Percentiles rank a stretch among this genome's conserved stretches.
phyloP scores from a whole-genome alignment of 805 yeast species.

The Torulaspora gathmanii region DNA sequence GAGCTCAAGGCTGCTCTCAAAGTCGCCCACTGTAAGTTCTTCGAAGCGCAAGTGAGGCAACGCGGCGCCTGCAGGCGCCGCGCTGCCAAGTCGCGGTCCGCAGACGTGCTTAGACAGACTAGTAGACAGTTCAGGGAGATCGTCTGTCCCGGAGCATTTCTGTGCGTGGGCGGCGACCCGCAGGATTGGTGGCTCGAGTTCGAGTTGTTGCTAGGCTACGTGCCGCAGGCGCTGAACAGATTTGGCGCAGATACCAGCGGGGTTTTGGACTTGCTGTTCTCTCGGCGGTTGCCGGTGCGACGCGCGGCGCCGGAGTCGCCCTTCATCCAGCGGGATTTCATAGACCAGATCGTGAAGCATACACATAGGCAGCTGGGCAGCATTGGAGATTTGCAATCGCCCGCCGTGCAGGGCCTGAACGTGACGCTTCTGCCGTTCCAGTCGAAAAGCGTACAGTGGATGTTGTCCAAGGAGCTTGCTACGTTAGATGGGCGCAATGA shows the following conservation, averaged over 20 bases:
- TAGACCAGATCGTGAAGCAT: slow-evolving; percentile 22
- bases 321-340: slow-evolving; percentile 28
- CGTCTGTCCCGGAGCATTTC: slow-evolving; percentile 4
- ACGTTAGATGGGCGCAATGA: neutral
- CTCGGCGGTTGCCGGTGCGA: slow-evolving; percentile 1
- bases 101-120: slow-evolving; percentile 6
- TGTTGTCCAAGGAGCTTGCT: slow-evolving; percentile 26
- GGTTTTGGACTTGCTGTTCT: slow-evolving; percentile 23
- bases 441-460: slow-evolving; percentile 32
- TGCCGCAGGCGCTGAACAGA: slow-evolving; percentile 21
- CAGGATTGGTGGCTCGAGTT: slow-evolving; percentile 12
- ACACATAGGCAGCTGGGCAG: slow-evolving; percentile 15
- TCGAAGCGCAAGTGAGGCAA: slow-evolving; percentile 6
- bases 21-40: slow-evolving; percentile 9
- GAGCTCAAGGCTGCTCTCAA: slow-evolving; percentile 4
- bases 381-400: neutral
- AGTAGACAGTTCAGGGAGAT: slow-evolving; percentile 11
- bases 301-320: slow-evolving; percentile 6
- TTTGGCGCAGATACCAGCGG: slow-evolving; percentile 24
- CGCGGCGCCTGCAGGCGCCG: neutral
- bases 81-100: neutral
- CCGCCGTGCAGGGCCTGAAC: slow-evolving; percentile 10
- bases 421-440: slow-evolving; percentile 32
- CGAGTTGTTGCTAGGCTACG: slow-evolving; percentile 7
- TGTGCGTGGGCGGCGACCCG: slow-evolving; percentile 1